Percentiles rank a stretch among this genome's conserved stretches.
These are phyloP conservation scores for Botrytis porri DNA, from an alignment of 2,329 filamentous ascomycete genomes.

Conservation along the genomic window DNA sequence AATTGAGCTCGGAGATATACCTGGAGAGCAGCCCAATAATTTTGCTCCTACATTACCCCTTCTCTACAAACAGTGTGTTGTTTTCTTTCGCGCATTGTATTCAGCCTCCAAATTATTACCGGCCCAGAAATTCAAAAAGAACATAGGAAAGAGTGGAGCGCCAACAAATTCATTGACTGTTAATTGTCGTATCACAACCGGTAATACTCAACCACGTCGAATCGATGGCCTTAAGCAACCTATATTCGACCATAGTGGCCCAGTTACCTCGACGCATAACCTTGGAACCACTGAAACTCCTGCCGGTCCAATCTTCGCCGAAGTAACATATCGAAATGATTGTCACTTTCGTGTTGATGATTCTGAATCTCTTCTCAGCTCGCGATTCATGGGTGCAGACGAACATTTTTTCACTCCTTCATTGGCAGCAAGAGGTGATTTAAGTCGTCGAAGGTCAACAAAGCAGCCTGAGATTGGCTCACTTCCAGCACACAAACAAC, in stretches of 20 bases:
- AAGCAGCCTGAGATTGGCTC: slow-evolving; percentile 63
- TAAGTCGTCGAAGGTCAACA: slow-evolving; percentile 40
- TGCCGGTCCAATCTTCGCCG: slow-evolving; percentile 76
- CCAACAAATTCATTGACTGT: slow-evolving; percentile 64
- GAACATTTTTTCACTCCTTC: slow-evolving; percentile 85
- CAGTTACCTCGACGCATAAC: slow-evolving; percentile 70
- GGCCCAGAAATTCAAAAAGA: slow-evolving; percentile 76
- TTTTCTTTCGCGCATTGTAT: slow-evolving; percentile 88
- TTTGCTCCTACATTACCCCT: slow-evolving; percentile 70
- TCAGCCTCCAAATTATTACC: slow-evolving; percentile 79
- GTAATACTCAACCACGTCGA: slow-evolving; percentile 48
- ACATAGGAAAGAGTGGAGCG: slow-evolving; percentile 65
- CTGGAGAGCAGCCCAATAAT: slow-evolving; percentile 49
- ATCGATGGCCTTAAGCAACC: slow-evolving; percentile 70
- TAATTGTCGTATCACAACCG: slow-evolving; percentile 74
- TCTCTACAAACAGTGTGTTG: slow-evolving; percentile 95
- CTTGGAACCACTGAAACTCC: slow-evolving; percentile 86
- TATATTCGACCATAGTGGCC: slow-evolving; percentile 59
- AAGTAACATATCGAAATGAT: slow-evolving; percentile 80
- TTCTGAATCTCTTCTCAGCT: slow-evolving; percentile 85
- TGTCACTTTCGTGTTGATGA: slow-evolving; percentile 91
- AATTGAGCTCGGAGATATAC: slow-evolving; percentile 69
- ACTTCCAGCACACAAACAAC: slow-evolving; percentile 62
- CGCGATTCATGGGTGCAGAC: slow-evolving; percentile 87
- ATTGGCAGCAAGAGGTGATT: slow-evolving; percentile 45